Percentiles rank a stretch among this genome's conserved stretches.
phyloP scores from a whole-genome alignment of 371 early-diverging fungal species.

The Apophysomyces variabilis region DNA sequence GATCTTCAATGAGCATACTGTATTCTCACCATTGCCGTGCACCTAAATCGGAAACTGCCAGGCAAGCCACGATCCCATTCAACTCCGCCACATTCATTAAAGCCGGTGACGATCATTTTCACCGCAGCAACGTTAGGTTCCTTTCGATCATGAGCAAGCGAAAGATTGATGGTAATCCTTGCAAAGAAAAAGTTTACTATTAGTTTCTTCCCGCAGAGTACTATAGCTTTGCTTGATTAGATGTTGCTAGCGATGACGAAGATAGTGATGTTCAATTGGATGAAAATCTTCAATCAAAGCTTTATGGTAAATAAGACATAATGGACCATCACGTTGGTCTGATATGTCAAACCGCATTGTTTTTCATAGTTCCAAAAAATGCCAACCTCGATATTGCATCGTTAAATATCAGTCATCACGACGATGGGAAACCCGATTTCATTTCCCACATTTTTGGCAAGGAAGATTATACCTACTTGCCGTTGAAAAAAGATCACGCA shows the following conservation, averaged over 20 bases:
- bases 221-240: conserved; percentile 3
- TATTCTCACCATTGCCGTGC: too few relatives aligned
- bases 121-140: not conserved
- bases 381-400: conserved; percentile 58
- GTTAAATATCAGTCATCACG: conserved; percentile 34
- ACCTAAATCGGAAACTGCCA: too few relatives aligned
- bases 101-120: not conserved
- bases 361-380: conserved; percentile 54
- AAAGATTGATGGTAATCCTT: conserved; percentile 20
- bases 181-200: not conserved
- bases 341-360: not conserved
- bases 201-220: not conserved
- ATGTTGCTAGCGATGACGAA: conserved; percentile 41
- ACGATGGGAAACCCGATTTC: conserved; percentile 46
- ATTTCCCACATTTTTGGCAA: conserved; percentile 71
- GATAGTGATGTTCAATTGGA: conserved; percentile 52
- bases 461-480: conserved; percentile 76
- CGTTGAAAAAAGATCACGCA: conserved; percentile 88
- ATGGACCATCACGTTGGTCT: not conserved
- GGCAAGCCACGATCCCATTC: too few relatives aligned
- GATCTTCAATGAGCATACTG: too few relatives aligned
- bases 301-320: conserved; percentile 36
- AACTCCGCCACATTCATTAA: too few relatives aligned
- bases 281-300: conserved; percentile 36
- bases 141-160: conserved; percentile 21